Conservation (phyloP, 2,329 filamentous ascomycete genomes). For the Cladosporium sp. region DNA sequence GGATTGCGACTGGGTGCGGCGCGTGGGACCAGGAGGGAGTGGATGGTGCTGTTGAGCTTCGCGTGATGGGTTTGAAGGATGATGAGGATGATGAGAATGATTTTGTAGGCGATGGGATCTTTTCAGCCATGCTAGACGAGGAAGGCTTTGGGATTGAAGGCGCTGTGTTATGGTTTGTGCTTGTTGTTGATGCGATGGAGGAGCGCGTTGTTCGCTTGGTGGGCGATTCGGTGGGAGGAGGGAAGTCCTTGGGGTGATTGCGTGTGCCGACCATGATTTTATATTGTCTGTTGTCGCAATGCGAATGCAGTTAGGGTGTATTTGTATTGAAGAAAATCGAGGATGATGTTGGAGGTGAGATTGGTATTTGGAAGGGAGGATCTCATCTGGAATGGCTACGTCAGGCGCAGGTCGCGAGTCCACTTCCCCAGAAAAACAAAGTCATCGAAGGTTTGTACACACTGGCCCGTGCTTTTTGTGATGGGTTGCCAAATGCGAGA, state of each 20-base stretch:
- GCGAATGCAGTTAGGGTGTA: not conserved
- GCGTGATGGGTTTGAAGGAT: not conserved
- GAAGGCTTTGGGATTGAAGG: constrained; percentile 7
- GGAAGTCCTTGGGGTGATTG: constrained; percentile 49
- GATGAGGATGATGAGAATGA: not conserved
- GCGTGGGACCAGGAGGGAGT: constrained; percentile 52
- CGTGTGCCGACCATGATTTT: constrained; percentile 53
- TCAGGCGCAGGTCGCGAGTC: no score
- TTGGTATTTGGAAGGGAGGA: no score
- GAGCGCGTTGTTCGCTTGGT: constrained; percentile 24
- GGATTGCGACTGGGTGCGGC: constrained; percentile 55
- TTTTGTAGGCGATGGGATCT: constrained; percentile 2
- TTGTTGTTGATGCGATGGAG: constrained; percentile 14
- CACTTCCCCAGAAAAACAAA: no score
- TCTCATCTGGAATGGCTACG: no score
- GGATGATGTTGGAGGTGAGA: no score
- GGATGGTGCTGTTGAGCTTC: not conserved
- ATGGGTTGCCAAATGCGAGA: no score
- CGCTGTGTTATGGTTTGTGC: not conserved
- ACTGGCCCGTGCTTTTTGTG: no score
- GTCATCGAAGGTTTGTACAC: no score
- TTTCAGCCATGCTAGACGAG: constrained; percentile 4
- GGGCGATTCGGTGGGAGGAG: constrained; percentile 22
- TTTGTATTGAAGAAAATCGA: no score
- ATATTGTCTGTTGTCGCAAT: not conserved